Conservation (phyloP, 2,329 filamentous ascomycete species). For the Penicillium carneum region DNA sequence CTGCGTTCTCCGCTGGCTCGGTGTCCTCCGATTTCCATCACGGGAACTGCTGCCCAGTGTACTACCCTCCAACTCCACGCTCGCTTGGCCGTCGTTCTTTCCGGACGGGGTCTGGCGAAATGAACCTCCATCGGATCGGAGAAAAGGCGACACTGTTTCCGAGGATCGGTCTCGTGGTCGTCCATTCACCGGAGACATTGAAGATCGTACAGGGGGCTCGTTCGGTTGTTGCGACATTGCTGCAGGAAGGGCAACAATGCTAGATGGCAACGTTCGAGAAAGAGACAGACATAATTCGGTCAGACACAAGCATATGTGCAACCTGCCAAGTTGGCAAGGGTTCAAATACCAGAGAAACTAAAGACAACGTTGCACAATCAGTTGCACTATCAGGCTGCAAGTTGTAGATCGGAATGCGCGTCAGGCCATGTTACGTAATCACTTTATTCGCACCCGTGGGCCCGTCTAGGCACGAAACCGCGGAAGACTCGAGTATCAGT, state of each 20-base stretch:
- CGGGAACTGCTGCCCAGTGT: conserved; percentile 48
- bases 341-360: neutral
- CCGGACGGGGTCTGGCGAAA: conserved; percentile 29
- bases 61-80: conserved; percentile 48
- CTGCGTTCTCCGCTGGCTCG: conserved; percentile 37
- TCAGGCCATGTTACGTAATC: conserved; percentile 20
- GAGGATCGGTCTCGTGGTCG: conserved; percentile 9
- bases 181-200: conserved; percentile 29
- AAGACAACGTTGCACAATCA: conserved; percentile 9
- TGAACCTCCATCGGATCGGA: conserved; percentile 30
- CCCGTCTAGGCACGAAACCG: neutral
- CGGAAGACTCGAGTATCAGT: neutral
- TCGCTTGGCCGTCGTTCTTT: conserved; percentile 41
- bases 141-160: conserved; percentile 10
- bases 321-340: neutral
- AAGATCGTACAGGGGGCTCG: conserved; percentile 25
- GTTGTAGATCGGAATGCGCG: conserved; percentile 28
- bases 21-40: conserved; percentile 40
- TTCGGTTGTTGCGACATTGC: conserved; percentile 36
- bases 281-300: conserved; percentile 32
- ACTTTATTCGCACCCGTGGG: conserved; percentile 1
- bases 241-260: conserved; percentile 27
- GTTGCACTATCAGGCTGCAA: conserved; percentile 4
- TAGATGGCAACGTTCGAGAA: conserved; percentile 34
- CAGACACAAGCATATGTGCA: conserved; percentile 33